phyloP scores from a whole-genome alignment of 495 filamentous ascomycete genomes.

The Penicillium waksmanii region DNA sequence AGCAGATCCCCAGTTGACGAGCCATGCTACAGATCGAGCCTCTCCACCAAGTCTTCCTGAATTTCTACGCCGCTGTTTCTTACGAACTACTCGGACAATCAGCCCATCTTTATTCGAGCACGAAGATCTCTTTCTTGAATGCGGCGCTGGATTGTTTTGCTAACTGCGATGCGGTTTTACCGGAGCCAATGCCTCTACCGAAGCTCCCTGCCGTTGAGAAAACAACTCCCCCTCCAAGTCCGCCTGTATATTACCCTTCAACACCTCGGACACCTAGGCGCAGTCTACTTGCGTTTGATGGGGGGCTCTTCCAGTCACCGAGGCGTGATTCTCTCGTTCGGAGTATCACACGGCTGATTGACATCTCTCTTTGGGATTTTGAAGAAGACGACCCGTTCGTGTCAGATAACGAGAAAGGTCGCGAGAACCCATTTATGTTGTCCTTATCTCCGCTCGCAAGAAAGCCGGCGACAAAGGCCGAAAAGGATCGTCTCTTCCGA shows the following conservation, averaged over 20 bases:
- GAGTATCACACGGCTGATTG: slow-evolving; percentile 32
- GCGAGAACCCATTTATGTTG: neutral
- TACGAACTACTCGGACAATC: slow-evolving; percentile 46
- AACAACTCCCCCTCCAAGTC: neutral
- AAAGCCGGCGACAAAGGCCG: neutral
- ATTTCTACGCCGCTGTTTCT: slow-evolving; percentile 50
- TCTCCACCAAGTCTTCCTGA: slow-evolving; percentile 43
- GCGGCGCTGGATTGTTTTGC: slow-evolving; percentile 37
- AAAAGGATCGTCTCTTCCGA: slow-evolving; percentile 6
- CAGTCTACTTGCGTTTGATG: neutral
- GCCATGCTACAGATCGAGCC: slow-evolving; percentile 37
- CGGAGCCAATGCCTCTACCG: slow-evolving; percentile 16
- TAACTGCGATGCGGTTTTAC: slow-evolving; percentile 28
- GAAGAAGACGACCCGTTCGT: slow-evolving; percentile 34
- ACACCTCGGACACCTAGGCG: neutral
- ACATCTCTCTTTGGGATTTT: slow-evolving; percentile 20
- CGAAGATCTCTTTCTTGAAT: slow-evolving; percentile 42
- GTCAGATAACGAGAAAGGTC: slow-evolving; percentile 15
- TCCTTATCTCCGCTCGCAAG: neutral
- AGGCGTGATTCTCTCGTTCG: slow-evolving; percentile 21
- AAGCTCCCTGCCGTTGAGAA: slow-evolving; percentile 5
- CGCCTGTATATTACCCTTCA: neutral
- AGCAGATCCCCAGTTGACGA: neutral
- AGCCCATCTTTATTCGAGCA: slow-evolving; percentile 45
- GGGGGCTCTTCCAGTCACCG: slow-evolving; percentile 9